Percentiles rank a stretch among this genome's conserved stretches.
Conservation (phyloP, 257 asterid genomes). For the Solanum virginianum region DNA sequence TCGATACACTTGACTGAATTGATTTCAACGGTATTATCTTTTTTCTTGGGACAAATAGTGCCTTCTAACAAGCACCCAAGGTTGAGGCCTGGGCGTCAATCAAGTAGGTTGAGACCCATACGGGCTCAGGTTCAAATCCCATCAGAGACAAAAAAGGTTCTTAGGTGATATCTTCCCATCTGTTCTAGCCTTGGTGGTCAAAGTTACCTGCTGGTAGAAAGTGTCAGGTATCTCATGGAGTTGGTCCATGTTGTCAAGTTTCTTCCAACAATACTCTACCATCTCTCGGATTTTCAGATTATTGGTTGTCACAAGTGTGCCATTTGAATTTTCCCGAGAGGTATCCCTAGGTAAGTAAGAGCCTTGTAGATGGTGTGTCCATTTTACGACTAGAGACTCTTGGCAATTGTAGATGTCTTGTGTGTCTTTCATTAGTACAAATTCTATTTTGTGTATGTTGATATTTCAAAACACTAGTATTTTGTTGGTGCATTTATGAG, state of each 20-base stretch:
- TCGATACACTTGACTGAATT: background rate
- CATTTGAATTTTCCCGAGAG: background rate
- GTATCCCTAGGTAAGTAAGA: background rate
- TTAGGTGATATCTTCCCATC: background rate
- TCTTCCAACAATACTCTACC: background rate
- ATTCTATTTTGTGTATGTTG: background rate
- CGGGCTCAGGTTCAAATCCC: background rate
- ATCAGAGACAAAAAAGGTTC: background rate
- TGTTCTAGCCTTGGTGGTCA: background rate
- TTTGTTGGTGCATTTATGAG: too few species aligned
- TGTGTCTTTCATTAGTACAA: background rate
- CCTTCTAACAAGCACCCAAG: background rate
- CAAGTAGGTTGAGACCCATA: background rate
- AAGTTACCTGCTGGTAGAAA: background rate
- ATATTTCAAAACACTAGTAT: background rate
- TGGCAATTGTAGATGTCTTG: background rate
- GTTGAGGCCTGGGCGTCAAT: background rate
- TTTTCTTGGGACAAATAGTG: background rate
- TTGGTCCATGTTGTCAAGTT: background rate
- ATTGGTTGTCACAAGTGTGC: background rate
- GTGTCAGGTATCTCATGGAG: background rate
- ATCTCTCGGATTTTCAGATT: background rate
- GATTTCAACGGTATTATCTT: background rate
- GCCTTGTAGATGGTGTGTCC: background rate
- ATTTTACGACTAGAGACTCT: background rate